Conservation (phyloP, 192 early-diverging fungal genomes). For the Entophlyctis luteolus region DNA sequence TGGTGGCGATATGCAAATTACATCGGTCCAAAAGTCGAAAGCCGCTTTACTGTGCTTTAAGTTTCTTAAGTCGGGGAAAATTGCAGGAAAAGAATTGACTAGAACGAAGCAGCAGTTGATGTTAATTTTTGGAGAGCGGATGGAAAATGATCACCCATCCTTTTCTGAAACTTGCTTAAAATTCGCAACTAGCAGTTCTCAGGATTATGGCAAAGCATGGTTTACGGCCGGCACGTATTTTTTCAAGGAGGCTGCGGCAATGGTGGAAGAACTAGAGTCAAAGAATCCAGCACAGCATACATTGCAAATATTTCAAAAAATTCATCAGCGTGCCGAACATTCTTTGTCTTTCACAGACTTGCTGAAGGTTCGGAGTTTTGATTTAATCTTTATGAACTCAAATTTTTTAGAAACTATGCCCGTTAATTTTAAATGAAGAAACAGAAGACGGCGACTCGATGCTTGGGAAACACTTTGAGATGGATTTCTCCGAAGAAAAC, state of each 20-base stretch:
- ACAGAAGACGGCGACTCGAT: too few relatives aligned
- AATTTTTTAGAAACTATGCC: too few relatives aligned
- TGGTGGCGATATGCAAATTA: too few relatives aligned
- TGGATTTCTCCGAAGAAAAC: too few relatives aligned
- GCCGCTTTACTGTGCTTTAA: too few relatives aligned
- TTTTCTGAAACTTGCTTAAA: constrained; percentile 36
- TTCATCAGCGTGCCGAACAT: constrained; percentile 58
- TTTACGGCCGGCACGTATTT: constrained; percentile 55
- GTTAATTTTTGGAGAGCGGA: neutral
- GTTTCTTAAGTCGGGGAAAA: too few relatives aligned
- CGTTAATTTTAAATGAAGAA: too few relatives aligned
- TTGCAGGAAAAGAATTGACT: too few relatives aligned
- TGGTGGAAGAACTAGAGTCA: constrained; percentile 40
- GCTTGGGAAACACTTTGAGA: too few relatives aligned
- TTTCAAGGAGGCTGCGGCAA: constrained; percentile 53
- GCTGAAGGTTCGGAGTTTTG: neutral
- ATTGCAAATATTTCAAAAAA: constrained; percentile 37
- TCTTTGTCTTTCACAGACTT: neutral
- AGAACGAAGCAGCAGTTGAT: too few relatives aligned
- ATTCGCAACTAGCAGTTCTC: constrained; percentile 36
- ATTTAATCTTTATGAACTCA: neutral
- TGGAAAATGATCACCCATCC: neutral
- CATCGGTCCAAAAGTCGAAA: too few relatives aligned
- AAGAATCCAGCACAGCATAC: neutral
- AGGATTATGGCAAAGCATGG: constrained; percentile 55